Percentiles rank a stretch among this genome's conserved stretches.
These are phyloP conservation scores for Polyporus tsugae DNA, from an alignment of 1,284 basidiomycete genomes.

Conservation along the genomic window DNA sequence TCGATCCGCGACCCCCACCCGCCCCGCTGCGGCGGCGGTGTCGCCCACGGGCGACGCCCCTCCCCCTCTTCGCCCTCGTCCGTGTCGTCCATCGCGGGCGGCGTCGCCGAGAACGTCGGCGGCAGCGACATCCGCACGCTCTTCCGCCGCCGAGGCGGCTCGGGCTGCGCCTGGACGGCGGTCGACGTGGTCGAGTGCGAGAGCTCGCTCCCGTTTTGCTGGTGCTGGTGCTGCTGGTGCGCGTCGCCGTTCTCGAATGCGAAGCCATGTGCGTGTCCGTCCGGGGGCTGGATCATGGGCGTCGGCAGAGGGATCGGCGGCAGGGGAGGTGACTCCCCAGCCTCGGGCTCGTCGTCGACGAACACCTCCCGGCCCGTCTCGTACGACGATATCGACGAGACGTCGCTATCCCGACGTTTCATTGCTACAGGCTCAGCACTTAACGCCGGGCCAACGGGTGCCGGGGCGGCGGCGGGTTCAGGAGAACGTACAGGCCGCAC, in stretches of 20 bases:
- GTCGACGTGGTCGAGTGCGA: slow-evolving; percentile 39
- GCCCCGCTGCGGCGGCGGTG: slow-evolving; percentile 3
- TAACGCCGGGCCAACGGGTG: neutral
- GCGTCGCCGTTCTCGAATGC: slow-evolving; percentile 22
- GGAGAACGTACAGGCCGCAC: slow-evolving; percentile 3
- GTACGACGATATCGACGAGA: slow-evolving; percentile 63
- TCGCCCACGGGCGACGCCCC: slow-evolving; percentile 35
- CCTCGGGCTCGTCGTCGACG: slow-evolving; percentile 38
- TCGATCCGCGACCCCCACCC: slow-evolving; percentile 42
- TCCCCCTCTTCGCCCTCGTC: slow-evolving; percentile 56
- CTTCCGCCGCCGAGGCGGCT: slow-evolving; percentile 60
- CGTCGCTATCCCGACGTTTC: slow-evolving; percentile 43
- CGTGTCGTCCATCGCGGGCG: slow-evolving; percentile 69
- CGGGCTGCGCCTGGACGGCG: slow-evolving; percentile 15
- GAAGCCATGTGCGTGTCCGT: neutral
- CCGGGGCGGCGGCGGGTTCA: neutral
- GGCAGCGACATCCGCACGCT: slow-evolving; percentile 77
- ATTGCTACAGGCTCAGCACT: slow-evolving; percentile 13
- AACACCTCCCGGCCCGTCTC: slow-evolving; percentile 64
- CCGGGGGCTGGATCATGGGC: neutral
- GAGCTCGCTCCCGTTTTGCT: slow-evolving; percentile 37
- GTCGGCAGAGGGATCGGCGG: neutral
- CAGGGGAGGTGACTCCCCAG: slow-evolving; percentile 13
- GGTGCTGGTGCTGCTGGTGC: slow-evolving; percentile 13
- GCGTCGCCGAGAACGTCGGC: slow-evolving; percentile 75